Percentiles rank a stretch among this genome's conserved stretches.
Evolutionary conservation across 2,329 filamentous ascomycete genomes (phyloP).

Genomic region (Pseudocercospora pini-densiflorae): DNA sequence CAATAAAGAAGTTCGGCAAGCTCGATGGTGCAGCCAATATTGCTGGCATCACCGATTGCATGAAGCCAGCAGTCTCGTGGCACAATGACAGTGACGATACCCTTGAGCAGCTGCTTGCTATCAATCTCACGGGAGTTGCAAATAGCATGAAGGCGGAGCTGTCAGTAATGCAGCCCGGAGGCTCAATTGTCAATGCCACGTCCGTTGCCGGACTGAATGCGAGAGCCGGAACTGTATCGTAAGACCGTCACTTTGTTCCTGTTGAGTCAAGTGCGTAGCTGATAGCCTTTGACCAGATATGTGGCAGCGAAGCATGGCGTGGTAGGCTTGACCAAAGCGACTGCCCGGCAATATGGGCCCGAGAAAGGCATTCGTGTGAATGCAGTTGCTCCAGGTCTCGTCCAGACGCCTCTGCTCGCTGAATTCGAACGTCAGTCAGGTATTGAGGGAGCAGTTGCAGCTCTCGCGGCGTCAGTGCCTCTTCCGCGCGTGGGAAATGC

Average conservation of each 20-base stretch:
- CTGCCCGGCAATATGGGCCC: slow-evolving; percentile 27
- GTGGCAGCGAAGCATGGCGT: slow-evolving; percentile 31
- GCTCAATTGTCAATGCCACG: slow-evolving; percentile 60
- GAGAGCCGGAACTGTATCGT: slow-evolving; percentile 12
- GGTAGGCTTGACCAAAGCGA: slow-evolving; percentile 28
- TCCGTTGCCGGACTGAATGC: slow-evolving; percentile 47
- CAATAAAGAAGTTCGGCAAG: slow-evolving; percentile 37
- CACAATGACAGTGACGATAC: slow-evolving; percentile 26
- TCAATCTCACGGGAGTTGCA: slow-evolving; percentile 47
- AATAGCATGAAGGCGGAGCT: slow-evolving; percentile 55
- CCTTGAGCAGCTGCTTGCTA: slow-evolving; percentile 37
- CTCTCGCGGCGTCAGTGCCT: slow-evolving; percentile 12
- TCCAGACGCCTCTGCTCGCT: slow-evolving; percentile 33
- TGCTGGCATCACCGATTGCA: slow-evolving; percentile 38
- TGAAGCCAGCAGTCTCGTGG: background rate
- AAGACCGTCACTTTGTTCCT: background rate
- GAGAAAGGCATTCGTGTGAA: slow-evolving; percentile 1
- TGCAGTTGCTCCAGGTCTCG: background rate
- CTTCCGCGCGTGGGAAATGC: slow-evolving; percentile 27
- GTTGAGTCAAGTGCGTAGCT: background rate
- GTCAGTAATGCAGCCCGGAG: slow-evolving; percentile 46
- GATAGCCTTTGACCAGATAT: slow-evolving; percentile 8
- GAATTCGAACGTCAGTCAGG: slow-evolving; percentile 16
- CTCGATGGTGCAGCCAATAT: slow-evolving; percentile 49
- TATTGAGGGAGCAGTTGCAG: background rate